Conservation (phyloP, 179 eudicot genomes). For the Silene noctiflora region DNA sequence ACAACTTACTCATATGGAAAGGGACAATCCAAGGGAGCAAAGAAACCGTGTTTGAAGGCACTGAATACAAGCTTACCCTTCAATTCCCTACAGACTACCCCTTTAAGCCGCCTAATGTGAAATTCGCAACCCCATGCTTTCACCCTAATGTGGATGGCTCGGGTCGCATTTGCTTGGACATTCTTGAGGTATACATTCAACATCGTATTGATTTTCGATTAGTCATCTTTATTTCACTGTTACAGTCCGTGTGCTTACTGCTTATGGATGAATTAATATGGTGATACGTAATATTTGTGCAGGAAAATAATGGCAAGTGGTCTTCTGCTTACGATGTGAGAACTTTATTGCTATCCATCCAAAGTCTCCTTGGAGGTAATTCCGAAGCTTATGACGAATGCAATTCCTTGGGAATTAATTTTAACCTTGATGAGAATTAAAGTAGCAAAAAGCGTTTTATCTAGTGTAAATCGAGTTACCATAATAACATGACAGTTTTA, state of each 20-base stretch:
- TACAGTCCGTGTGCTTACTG: too few relatives aligned
- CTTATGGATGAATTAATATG: not conserved
- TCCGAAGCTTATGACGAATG: not conserved
- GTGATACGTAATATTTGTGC: slow-evolving; percentile 6
- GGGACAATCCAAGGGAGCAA: slow-evolving; percentile 91
- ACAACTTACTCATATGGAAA: slow-evolving; percentile 89
- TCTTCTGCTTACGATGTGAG: slow-evolving; percentile 98
- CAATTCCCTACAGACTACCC: slow-evolving; percentile 81
- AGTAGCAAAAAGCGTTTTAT: too few relatives aligned
- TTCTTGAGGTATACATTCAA: slow-evolving; percentile 61
- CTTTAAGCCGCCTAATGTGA: slow-evolving; percentile 88
- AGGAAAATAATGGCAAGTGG: slow-evolving; percentile 67
- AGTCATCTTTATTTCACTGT: not conserved
- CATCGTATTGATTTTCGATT: not conserved
- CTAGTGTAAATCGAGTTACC: not conserved
- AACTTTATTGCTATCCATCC: slow-evolving; percentile 80
- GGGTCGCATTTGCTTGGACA: slow-evolving; percentile 92
- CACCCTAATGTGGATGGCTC: slow-evolving; percentile 82
- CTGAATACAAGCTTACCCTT: slow-evolving; percentile 76
- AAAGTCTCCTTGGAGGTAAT: slow-evolving; percentile 94
- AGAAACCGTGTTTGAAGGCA: slow-evolving; percentile 97
- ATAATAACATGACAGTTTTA: too few relatives aligned
- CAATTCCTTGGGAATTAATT: not conserved
- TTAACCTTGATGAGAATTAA: not conserved
- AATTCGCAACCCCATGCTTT: slow-evolving; percentile 80